A percentile compares a stretch with the other conserved stretches of the same genome.
phyloP scores from a whole-genome alignment of 2,329 filamentous ascomycete species.

The Sporothrix curviconia region DNA sequence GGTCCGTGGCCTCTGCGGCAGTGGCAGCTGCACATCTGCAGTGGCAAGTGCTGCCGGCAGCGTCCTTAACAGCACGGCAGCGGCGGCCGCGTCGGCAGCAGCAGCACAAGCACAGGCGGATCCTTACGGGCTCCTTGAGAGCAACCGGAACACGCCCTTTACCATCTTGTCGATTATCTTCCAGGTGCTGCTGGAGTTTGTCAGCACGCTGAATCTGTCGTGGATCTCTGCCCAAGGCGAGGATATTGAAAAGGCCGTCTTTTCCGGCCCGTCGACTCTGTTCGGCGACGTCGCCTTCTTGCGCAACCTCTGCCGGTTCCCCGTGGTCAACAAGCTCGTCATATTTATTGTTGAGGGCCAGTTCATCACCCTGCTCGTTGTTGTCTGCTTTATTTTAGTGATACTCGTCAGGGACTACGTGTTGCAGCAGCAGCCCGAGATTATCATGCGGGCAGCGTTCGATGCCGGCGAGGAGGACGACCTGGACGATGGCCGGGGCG shows the following conservation, averaged over 20 bases:
- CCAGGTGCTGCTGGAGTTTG: slow-evolving; percentile 25
- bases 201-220: slow-evolving; percentile 20
- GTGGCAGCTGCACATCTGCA: neutral
- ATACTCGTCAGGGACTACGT: slow-evolving; percentile 97
- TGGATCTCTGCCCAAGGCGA: slow-evolving; percentile 18
- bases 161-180: too few relatives aligned
- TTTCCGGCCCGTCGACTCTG: slow-evolving; percentile 35
- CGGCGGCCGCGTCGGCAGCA: neutral
- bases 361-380: slow-evolving; percentile 84
- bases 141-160: slow-evolving; percentile 28
- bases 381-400: slow-evolving; percentile 91
- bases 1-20: neutral
- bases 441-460: slow-evolving; percentile 69
- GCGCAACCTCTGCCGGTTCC: slow-evolving; percentile 59
- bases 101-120: neutral
- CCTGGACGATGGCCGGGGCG: neutral
- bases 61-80: neutral
- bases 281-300: slow-evolving; percentile 53
- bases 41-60: neutral
- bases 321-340: slow-evolving; percentile 67
- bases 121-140: neutral
- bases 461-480: slow-evolving; percentile 29
- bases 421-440: slow-evolving; percentile 90
- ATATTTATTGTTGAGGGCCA: slow-evolving; percentile 86
- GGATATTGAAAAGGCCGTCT: slow-evolving; percentile 18